phyloP scores from a whole-genome alignment of 1,139 yeast species.

The Chernovozyma sophiae-reginae region DNA sequence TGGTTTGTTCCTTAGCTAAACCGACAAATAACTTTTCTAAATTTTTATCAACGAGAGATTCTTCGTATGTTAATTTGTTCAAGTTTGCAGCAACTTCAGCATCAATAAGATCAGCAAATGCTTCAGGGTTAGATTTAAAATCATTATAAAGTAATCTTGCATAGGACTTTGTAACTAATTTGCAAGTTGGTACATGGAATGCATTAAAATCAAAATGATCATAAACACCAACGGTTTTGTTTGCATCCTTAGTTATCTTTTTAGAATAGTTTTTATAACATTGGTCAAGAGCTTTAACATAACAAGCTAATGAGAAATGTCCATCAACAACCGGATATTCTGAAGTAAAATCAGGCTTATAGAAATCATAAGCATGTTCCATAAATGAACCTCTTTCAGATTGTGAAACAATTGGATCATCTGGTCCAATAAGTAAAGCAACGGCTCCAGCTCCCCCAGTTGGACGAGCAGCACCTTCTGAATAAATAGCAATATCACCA shows the following conservation, averaged over 20 bases:
- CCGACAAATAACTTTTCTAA: slow-evolving; percentile 84
- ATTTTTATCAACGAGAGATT: slow-evolving; percentile 71
- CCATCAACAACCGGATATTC: slow-evolving; percentile 99
- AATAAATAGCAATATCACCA: slow-evolving; percentile 97
- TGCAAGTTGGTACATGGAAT: slow-evolving; percentile 98
- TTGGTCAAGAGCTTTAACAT: slow-evolving; percentile 87
- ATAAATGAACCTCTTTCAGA: slow-evolving; percentile 83
- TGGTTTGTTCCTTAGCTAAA: slow-evolving; percentile 67
- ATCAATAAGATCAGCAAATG: slow-evolving; percentile 47
- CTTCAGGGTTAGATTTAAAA: slow-evolving; percentile 62
- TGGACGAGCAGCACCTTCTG: slow-evolving; percentile 97
- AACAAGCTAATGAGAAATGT: slow-evolving; percentile 90
- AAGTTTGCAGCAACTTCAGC: slow-evolving; percentile 56
- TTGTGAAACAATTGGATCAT: slow-evolving; percentile 94
- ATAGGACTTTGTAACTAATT: slow-evolving; percentile 87
- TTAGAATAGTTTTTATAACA: slow-evolving; percentile 80
- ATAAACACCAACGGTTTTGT: slow-evolving; percentile 57
- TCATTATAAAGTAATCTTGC: slow-evolving; percentile 92
- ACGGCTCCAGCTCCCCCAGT: slow-evolving; percentile 99
- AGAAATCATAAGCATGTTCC: slow-evolving; percentile 97
- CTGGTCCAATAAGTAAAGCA: slow-evolving; percentile 94
- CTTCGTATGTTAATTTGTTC: slow-evolving; percentile 65
- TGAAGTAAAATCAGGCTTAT: slow-evolving; percentile 93
- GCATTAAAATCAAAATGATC: slow-evolving; percentile 88
- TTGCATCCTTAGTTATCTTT: slow-evolving; percentile 61